Percentiles rank a stretch among this genome's conserved stretches.
Evolutionary conservation across 2,329 filamentous ascomycete species (phyloP).

Genomic region (Cyphellophora attinorum): DNA sequence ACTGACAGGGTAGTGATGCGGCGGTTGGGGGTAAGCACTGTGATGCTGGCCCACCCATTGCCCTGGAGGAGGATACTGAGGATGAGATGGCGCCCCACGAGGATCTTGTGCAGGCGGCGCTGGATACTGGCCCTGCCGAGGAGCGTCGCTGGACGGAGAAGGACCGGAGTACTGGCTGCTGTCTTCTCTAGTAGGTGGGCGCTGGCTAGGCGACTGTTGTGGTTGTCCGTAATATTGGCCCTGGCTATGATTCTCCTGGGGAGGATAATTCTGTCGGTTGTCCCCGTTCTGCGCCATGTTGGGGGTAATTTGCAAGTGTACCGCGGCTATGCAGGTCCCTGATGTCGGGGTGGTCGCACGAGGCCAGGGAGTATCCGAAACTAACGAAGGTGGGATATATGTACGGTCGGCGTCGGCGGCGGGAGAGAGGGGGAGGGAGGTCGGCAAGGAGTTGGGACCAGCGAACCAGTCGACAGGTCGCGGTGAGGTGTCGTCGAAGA

Average conservation of each 20-base stretch:
- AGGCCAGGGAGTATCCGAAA: constrained; percentile 15
- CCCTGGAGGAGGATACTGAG: constrained; percentile 24
- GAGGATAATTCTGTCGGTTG: constrained; percentile 15
- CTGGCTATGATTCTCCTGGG: constrained; percentile 14
- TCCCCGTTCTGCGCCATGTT: constrained; percentile 19
- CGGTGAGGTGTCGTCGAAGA: neutral
- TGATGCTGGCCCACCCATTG: constrained; percentile 20
- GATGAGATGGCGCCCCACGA: constrained; percentile 25
- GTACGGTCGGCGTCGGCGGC: constrained; percentile 1
- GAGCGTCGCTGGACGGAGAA: constrained; percentile 25
- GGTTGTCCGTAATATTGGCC: constrained; percentile 16
- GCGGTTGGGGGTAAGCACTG: constrained; percentile 18
- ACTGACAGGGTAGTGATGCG: constrained; percentile 29
- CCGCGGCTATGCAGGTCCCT: constrained; percentile 9
- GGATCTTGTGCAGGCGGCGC: constrained; percentile 11
- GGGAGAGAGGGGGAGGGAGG: constrained; percentile 16
- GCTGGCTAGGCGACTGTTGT: constrained; percentile 11
- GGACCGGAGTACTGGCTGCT: constrained; percentile 11
- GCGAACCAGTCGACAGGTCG: constrained; percentile 20
- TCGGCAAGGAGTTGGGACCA: constrained; percentile 16
- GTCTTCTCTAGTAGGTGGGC: constrained; percentile 13
- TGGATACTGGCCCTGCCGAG: constrained; percentile 37
- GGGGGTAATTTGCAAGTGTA: constrained; percentile 5
- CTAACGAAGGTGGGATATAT: constrained; percentile 14
- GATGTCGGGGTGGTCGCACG: constrained; percentile 11